phyloP scores from a whole-genome alignment of 139 green algal species.

The Coelastrella sp. region DNA sequence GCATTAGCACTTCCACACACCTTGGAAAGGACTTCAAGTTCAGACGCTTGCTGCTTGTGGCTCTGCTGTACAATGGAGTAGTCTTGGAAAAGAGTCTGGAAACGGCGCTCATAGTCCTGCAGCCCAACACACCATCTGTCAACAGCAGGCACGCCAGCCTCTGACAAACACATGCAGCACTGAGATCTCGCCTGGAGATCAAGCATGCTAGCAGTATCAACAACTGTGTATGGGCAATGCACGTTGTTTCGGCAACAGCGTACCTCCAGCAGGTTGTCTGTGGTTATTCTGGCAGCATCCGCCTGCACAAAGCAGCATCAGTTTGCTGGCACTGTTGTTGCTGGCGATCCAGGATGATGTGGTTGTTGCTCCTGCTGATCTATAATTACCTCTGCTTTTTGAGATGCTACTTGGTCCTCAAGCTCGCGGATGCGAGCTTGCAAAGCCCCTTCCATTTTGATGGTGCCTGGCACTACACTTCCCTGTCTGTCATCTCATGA shows the following conservation, averaged over 20 bases:
- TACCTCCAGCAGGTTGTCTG: constrained; percentile 35
- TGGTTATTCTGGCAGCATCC: constrained; percentile 17
- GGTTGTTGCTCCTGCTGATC: not conserved
- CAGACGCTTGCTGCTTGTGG: constrained; percentile 30
- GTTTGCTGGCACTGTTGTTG: not conserved
- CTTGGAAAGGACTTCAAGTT: constrained; percentile 27
- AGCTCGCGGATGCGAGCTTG: constrained; percentile 47
- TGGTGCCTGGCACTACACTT: not conserved
- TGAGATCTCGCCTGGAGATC: too few species aligned
- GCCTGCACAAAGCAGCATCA: constrained; percentile 27
- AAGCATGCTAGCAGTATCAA: not conserved
- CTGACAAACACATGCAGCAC: not conserved
- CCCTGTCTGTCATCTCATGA: not conserved
- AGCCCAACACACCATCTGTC: not conserved
- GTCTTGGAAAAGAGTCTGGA: not conserved
- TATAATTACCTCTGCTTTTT: constrained; percentile 25
- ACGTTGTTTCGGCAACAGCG: not conserved
- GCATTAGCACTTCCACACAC: not conserved
- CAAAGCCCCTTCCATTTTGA: not conserved
- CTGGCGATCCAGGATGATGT: not conserved
- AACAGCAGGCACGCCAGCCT: not conserved
- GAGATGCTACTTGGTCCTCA: constrained; percentile 34
- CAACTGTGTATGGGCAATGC: not conserved
- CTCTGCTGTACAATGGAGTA: constrained; percentile 1
- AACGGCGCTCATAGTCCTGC: constrained; percentile 39